Conservation (phyloP, 2,329 filamentous ascomycete genomes). For the Colletotrichum cereale region DNA sequence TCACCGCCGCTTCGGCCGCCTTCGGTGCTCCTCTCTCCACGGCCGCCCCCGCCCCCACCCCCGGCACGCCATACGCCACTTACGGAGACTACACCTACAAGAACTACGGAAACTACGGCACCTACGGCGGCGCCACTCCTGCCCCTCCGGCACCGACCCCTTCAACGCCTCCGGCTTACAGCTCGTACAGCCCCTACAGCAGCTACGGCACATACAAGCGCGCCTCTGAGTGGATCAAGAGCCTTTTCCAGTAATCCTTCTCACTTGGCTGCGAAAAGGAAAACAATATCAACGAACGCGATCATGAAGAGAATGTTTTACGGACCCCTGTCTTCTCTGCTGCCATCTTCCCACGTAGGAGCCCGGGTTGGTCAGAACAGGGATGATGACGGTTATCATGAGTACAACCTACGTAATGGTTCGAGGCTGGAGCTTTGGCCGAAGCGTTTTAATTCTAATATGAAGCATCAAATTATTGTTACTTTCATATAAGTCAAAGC, state of each 20-base stretch:
- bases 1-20: slow-evolving; percentile 44
- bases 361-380: background rate
- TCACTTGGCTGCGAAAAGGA: background rate
- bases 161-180: background rate
- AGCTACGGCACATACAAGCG: slow-evolving; percentile 36
- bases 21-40: slow-evolving; percentile 38
- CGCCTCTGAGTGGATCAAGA: slow-evolving; percentile 28
- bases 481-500: background rate
- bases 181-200: slow-evolving; percentile 17
- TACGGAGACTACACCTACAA: slow-evolving; percentile 36
- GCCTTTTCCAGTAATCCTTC: background rate
- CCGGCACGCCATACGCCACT: slow-evolving; percentile 17
- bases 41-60: slow-evolving; percentile 35
- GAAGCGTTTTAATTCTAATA: background rate
- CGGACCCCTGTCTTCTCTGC: background rate
- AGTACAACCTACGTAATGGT: background rate
- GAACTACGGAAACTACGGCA: slow-evolving; percentile 35
- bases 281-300: background rate
- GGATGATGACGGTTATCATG: too few species aligned
- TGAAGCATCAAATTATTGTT: background rate
- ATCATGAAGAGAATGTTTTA: background rate
- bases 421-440: too few species aligned
- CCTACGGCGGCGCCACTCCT: slow-evolving; percentile 27
- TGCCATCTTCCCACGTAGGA: background rate
- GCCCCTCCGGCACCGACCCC: background rate